These are phyloP conservation scores for Elongisporangium anandrum DNA, from an alignment of 352 stramenopile genomes.

Conservation along the genomic window DNA sequence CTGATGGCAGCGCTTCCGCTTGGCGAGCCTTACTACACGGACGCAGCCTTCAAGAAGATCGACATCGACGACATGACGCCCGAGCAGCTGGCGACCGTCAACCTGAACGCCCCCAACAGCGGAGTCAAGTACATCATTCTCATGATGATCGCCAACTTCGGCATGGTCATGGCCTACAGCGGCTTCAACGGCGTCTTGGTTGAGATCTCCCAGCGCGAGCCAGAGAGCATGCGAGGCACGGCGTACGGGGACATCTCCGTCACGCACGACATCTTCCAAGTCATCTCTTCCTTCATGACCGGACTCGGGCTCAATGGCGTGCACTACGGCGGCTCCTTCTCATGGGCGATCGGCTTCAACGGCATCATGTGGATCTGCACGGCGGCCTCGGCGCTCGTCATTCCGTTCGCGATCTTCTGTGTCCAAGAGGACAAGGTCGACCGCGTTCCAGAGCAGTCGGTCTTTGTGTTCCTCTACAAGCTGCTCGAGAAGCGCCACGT, in stretches of 20 bases:
- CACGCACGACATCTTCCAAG: constrained; percentile 24
- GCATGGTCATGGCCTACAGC: constrained; percentile 61
- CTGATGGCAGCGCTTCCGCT: constrained; percentile 28
- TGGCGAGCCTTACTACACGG: constrained; percentile 27
- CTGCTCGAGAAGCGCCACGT: constrained; percentile 26
- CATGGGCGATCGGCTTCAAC: constrained; percentile 38
- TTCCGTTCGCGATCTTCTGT: constrained; percentile 24
- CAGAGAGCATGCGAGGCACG: constrained; percentile 19
- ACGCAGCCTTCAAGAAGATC: constrained; percentile 11
- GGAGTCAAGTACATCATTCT: constrained; percentile 39
- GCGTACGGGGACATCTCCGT: constrained; percentile 23
- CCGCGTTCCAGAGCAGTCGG: constrained; percentile 11
- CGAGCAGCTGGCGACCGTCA: constrained; percentile 18
- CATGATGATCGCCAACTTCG: constrained; percentile 61
- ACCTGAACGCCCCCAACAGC: constrained; percentile 18
- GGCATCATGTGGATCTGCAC: constrained; percentile 29
- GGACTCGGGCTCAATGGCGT: constrained; percentile 27
- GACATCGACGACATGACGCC: constrained; percentile 13
- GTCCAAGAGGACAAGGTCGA: constrained; percentile 20
- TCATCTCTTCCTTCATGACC: constrained; percentile 24
- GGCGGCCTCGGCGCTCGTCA: constrained; percentile 12
- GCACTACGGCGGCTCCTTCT: constrained; percentile 35
- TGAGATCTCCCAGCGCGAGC: constrained; percentile 35
- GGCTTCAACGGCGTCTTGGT: constrained; percentile 46
- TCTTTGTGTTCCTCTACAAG: constrained; percentile 20